phyloP scores from a whole-genome alignment of 495 filamentous ascomycete genomes.

The Neurospora sp. region DNA sequence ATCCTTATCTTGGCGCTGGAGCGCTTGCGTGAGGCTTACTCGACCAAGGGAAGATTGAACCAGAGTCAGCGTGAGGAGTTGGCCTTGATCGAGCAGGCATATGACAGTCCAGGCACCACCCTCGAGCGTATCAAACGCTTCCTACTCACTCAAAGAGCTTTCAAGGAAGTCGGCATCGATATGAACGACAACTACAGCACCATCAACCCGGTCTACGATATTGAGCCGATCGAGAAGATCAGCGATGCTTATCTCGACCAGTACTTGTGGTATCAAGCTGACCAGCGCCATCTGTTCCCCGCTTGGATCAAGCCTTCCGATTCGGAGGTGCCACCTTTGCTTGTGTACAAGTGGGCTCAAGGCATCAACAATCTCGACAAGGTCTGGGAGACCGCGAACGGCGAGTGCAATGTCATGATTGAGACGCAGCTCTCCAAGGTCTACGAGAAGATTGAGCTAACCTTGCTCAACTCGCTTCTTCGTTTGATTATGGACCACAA shows the following conservation, averaged over 20 bases:
- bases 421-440: constrained; percentile 98
- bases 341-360: constrained; percentile 99
- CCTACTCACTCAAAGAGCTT: constrained; percentile 90
- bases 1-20: constrained; percentile 96
- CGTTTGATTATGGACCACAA: constrained; percentile 99
- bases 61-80: constrained; percentile 97
- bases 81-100: constrained; percentile 95
- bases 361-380: constrained; percentile 98
- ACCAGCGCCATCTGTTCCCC: constrained; percentile 95
- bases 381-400: constrained; percentile 92
- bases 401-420: constrained; percentile 98
- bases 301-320: constrained; percentile 99
- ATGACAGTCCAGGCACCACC: constrained; percentile 95
- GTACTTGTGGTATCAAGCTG: constrained; percentile 98
- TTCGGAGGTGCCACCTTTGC: constrained; percentile 92
- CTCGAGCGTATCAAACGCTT: constrained; percentile 96
- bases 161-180: constrained; percentile 99
- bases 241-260: constrained; percentile 98
- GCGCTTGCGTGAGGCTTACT: constrained; percentile 90
- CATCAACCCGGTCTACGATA: constrained; percentile 98
- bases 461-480: constrained; percentile 83
- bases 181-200: constrained; percentile 99
- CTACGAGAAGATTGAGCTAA: constrained; percentile 98
- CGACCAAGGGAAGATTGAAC: constrained; percentile 92
- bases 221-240: constrained; percentile 99